Conservation (phyloP, 345 rosid species). For the Draba incana region DNA sequence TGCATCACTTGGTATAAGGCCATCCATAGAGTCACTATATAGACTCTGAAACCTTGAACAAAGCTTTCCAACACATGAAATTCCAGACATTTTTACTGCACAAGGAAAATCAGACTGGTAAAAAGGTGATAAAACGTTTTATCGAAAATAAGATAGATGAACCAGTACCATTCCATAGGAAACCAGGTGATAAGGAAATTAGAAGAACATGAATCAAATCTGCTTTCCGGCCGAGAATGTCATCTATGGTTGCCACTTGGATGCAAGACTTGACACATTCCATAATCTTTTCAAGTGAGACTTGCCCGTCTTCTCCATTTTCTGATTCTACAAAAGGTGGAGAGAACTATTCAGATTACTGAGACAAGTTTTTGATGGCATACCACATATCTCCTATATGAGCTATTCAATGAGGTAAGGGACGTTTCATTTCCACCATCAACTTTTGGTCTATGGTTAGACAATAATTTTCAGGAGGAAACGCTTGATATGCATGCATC, state of each 20-base stretch:
- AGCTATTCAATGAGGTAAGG: conserved; percentile 10
- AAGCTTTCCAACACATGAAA: conserved; percentile 70
- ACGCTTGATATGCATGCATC: not conserved
- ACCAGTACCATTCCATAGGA: conserved; percentile 80
- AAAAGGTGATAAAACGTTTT: conserved; percentile 7
- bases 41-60: conserved; percentile 57
- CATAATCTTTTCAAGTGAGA: conserved; percentile 70
- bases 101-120: conserved; percentile 32
- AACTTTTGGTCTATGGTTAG: not conserved
- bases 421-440: conserved; percentile 16
- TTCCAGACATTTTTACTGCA: conserved; percentile 80
- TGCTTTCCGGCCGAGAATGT: conserved; percentile 56
- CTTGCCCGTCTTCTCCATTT: conserved; percentile 50
- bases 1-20: conserved; percentile 39
- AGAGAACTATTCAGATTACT: conserved; percentile 19
- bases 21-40: conserved; percentile 48
- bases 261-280: conserved; percentile 69
- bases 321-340: conserved; percentile 52
- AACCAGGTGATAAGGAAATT: conserved; percentile 66
- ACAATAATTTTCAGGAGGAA: conserved; percentile 7
- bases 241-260: conserved; percentile 58
- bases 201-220: conserved; percentile 58
- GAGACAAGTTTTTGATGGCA: conserved; percentile 5
- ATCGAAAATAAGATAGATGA: conserved; percentile 4
- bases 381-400: not conserved